Evolutionary conservation across 495 filamentous ascomycete genomes (phyloP), one percentile per base, ranked within the genome.

Genomic region (Annulohypoxylon moriforme): DNA sequence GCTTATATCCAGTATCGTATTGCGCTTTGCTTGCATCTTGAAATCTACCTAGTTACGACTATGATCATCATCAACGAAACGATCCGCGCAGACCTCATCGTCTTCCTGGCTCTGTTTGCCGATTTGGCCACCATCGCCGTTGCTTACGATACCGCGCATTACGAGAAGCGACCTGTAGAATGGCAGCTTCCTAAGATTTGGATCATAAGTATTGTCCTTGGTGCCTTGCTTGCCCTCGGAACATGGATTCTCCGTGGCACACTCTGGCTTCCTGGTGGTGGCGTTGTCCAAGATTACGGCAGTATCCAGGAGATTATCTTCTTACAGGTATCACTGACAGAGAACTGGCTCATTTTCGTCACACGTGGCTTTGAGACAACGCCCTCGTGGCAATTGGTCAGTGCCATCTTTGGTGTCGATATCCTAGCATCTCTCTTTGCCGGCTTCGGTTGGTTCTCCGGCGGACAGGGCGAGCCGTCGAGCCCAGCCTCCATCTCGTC

Each of bases 331-430:
- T 90, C 91, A 16, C 86, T 96, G 50, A 92, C 94, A 27, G 92
- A 96, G 83, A 97, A 95, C 81, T 96, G 94, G 93, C 87, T 96
- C 60, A 97, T 97, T 80, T 94, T 97, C 82, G 93, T 96, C 80
- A 96, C 94, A 57, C 91, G 94, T 81, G 90, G 91, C 77, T 91
- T 91, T 74, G 91, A 91, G 59, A 89, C 91, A 22, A 91, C 87
- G 29, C 93, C 93, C 14, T 96, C 93, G 29, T 91, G 91, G 88
- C 90, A 94, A 80, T 85, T 97, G 64, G 71, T 85, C 60, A 86
- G 84, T 52, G 93, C 94, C 42, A 90, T 96, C 59, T 81, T 95
- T 29, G 70, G 89, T 22, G 94, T 97, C 64, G 92, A 96, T 80
- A 80, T 93, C 59, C 78, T 95, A 22, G 92, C 92, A 56, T 94